These are phyloP conservation scores for Candida pseudofarinosa DNA, from an alignment of 805 yeast genomes.

Conservation along the genomic window DNA sequence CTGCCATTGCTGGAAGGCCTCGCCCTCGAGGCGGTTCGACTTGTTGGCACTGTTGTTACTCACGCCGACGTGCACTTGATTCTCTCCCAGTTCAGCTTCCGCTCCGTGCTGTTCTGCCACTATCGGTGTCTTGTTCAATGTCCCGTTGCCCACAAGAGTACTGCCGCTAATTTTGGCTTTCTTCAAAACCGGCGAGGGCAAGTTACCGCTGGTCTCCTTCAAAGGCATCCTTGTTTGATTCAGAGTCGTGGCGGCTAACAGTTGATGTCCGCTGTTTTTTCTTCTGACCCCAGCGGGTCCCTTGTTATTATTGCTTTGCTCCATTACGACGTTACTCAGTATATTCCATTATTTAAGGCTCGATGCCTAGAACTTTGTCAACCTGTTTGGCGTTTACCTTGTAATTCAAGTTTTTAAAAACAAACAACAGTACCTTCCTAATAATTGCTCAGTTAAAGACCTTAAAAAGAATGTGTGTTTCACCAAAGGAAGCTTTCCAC, in stretches of 20 bases:
- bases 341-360: not conserved
- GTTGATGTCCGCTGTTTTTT: too few relatives aligned
- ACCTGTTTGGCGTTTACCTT: not conserved
- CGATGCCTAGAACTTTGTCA: not conserved
- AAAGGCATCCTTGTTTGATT: slow-evolving; percentile 27
- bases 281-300: not conserved
- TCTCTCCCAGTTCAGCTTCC: not conserved
- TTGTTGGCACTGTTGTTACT: slow-evolving; percentile 5
- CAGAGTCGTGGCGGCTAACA: slow-evolving; percentile 3
- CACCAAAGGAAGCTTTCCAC: not conserved
- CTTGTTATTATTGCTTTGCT: slow-evolving; percentile 1
- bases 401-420: not conserved
- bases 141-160: not conserved
- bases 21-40: slow-evolving; percentile 36
- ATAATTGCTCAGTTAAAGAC: not conserved
- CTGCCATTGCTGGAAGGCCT: slow-evolving; percentile 57
- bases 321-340: not conserved
- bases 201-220: slow-evolving; percentile 37
- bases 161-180: slow-evolving; percentile 20
- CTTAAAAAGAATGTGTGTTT: not conserved
- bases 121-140: slow-evolving; percentile 6
- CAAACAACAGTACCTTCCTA: not conserved
- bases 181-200: slow-evolving; percentile 35
- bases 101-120: not conserved
- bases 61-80: not conserved